Conservation (phyloP, 176 grass and related monocot species). For the Oryza officinalis region DNA sequence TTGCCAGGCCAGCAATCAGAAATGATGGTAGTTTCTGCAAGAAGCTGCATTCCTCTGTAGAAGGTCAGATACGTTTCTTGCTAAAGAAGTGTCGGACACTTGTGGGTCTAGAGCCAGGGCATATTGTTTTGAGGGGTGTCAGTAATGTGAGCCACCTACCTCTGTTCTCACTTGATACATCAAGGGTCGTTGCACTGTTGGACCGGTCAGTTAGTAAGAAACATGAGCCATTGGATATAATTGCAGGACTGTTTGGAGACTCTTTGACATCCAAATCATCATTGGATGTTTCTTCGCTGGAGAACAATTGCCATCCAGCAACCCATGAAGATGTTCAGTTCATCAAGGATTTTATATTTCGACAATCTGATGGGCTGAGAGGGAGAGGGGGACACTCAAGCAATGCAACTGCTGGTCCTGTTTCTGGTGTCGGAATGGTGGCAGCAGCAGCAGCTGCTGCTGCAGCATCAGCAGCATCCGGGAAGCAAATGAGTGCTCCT, state of each 20-base stretch:
- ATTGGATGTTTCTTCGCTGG: slow-evolving; percentile 66
- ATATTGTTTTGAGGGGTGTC: slow-evolving; percentile 63
- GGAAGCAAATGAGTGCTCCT: slow-evolving; percentile 65
- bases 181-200: slow-evolving; percentile 58
- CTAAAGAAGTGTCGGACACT: slow-evolving; percentile 74
- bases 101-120: slow-evolving; percentile 47
- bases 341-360: slow-evolving; percentile 88
- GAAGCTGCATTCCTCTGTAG: slow-evolving; percentile 73
- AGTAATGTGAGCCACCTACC: slow-evolving; percentile 57
- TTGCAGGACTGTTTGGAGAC: slow-evolving; percentile 62
- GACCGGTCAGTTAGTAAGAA: slow-evolving; percentile 59
- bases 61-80: slow-evolving; percentile 76
- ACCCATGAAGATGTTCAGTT: slow-evolving; percentile 78
- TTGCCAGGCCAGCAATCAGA: slow-evolving; percentile 53
- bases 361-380: slow-evolving; percentile 75
- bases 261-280: slow-evolving; percentile 54
- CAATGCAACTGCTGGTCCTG: slow-evolving; percentile 64
- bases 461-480: slow-evolving; percentile 68
- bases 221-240: slow-evolving; percentile 59
- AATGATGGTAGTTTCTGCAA: slow-evolving; percentile 58
- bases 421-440: slow-evolving; percentile 76
- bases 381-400: slow-evolving; percentile 66
- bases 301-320: slow-evolving; percentile 53
- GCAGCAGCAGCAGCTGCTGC: slow-evolving; percentile 87
- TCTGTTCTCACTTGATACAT: slow-evolving; percentile 86